Conservation (phyloP, 495 filamentous ascomycete genomes). For the Bacidia gigantensis region DNA sequence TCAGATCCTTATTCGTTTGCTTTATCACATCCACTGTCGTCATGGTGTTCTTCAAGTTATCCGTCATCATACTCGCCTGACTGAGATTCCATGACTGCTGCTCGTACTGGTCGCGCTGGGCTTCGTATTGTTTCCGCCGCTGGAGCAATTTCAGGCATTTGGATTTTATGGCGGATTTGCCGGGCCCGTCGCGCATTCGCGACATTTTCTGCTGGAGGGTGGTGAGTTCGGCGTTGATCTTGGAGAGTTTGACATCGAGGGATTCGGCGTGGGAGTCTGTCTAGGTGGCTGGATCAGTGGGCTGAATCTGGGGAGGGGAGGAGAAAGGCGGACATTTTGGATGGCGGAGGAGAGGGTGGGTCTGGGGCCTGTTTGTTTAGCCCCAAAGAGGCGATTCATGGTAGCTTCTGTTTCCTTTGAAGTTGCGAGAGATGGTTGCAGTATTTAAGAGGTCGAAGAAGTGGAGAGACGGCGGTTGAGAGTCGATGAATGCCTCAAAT, state of each 20-base stretch:
- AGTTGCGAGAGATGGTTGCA: too few relatives aligned
- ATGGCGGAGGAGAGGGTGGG: slow-evolving; percentile 82
- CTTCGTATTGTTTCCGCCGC: slow-evolving; percentile 91
- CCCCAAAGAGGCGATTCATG: slow-evolving; percentile 96
- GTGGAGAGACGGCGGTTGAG: too few relatives aligned
- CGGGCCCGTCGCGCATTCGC: slow-evolving; percentile 94
- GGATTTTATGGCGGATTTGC: slow-evolving; percentile 81
- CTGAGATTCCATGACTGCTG: slow-evolving; percentile 99
- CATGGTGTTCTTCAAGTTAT: slow-evolving; percentile 98
- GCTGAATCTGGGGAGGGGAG: slow-evolving; percentile 7
- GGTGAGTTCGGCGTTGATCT: slow-evolving; percentile 79
- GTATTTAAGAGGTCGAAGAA: too few relatives aligned
- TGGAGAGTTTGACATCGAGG: slow-evolving; percentile 89
- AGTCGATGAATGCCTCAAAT: too few relatives aligned
- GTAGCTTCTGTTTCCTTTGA: too few relatives aligned
- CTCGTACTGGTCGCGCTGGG: slow-evolving; percentile 87
- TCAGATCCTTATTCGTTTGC: slow-evolving; percentile 82
- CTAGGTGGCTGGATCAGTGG: slow-evolving; percentile 27
- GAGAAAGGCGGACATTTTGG: slow-evolving; percentile 45
- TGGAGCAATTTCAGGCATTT: slow-evolving; percentile 93
- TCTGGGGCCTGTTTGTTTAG: slow-evolving; percentile 78
- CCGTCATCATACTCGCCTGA: slow-evolving; percentile 97
- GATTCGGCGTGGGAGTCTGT: slow-evolving; percentile 72
- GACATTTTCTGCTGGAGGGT: slow-evolving; percentile 76
- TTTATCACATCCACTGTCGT: slow-evolving; percentile 96